Evolutionary conservation across 176 grass and related monocot species (phyloP), one percentile per base, ranked within the genome.

Genomic region (Paspalum notatum): DNA sequence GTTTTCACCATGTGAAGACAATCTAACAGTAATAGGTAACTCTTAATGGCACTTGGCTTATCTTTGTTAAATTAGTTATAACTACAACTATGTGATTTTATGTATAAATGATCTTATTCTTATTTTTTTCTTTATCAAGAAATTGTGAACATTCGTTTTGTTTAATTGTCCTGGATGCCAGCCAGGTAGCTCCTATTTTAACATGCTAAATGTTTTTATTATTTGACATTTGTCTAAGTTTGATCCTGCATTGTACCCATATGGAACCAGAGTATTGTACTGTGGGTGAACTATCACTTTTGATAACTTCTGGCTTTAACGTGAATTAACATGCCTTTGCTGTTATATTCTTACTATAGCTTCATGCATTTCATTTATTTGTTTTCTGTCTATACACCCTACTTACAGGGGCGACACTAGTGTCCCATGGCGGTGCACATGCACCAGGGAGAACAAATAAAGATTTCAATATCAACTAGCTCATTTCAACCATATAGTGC

Each of bases 51-150:
- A 78, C 26, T 17, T 65, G n/a, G 20, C 18, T 14, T 64, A 13
- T 46, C 21, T 64, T 72, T 54, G 20, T 56, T 24, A 3, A 32
- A 41, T 1, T 82, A 64, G 58, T 83, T 78, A 57, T 47, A 54
- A 48, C 18, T 55, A 65, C 62, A 8, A 32, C 71, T 20, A 27
- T 72, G 3, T 85, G 42, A 37, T 42, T 13, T 79, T 53, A 2
- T 26, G 38, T 57, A 16, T 55, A 75, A 83, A 56, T 75, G 61
- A 4, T 38, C 40, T 54, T 66, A 13, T 24, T 15, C 44, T 62
- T 56, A n/a, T 74, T 68, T 74, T n/a, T 69, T 41, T 74, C 1
- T 72, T 27, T 82, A 9, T 50, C 55, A 46, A 24, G 27, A 72
- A 25, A 26, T n/a, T 20, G 24, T 42, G 21, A 1, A 2, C n/a